Base-by-base conservation (phyloP, 345 rosid genomes). In the Arabis alpina region DNA sequence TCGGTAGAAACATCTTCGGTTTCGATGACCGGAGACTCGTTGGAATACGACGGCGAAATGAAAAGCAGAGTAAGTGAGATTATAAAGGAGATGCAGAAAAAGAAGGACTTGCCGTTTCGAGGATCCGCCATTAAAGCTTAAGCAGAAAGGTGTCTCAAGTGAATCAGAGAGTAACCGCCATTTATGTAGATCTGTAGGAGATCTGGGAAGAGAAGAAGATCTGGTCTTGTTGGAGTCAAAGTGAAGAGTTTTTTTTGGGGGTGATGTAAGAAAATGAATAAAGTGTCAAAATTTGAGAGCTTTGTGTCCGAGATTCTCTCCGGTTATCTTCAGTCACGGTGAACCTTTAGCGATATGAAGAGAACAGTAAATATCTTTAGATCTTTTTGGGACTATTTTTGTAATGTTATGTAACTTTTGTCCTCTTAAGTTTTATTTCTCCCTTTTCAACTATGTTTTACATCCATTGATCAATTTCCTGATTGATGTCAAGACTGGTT, bases 91-190 rank as follows among this genome's bases (percentile, higher is more conserved):
- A 32, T 43, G 49, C 10, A 66, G 61, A 85, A 63, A 12, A 84
- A 67, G 61, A 79, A 66, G 28, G 80, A 80, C 95, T 83, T 93
- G 93, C 88, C 92, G 84, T 75, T 70, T 54, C 10, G 72, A 54
- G 72, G 61, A 81, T 55, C 60, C 55, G 82, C 93, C 97, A 88
- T 87, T 58, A 40, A 55, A 66, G 73, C 72, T 45, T 39, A 48
- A 39, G 66, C 28, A 32, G 62, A 62, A 34, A 74, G 54, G 2
- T 32, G 40, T 49, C 5, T 27, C n/a, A n/a, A n/a, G n/a, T n/a
- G n/a, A 65, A 61, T 80, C 83, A 80, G 81, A 36, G 76, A 57
- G 72, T 72, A 70, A 58, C 72, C 79, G 71, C 68, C 73, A 61
- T 58, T 54, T 47, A 53, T 11, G 52, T 34, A 61, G 74, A 75